A percentile compares a stretch with the other conserved stretches of the same genome.
phyloP scores from a whole-genome alignment of 139 green algal genomes.

The Eudorina sp. region DNA sequence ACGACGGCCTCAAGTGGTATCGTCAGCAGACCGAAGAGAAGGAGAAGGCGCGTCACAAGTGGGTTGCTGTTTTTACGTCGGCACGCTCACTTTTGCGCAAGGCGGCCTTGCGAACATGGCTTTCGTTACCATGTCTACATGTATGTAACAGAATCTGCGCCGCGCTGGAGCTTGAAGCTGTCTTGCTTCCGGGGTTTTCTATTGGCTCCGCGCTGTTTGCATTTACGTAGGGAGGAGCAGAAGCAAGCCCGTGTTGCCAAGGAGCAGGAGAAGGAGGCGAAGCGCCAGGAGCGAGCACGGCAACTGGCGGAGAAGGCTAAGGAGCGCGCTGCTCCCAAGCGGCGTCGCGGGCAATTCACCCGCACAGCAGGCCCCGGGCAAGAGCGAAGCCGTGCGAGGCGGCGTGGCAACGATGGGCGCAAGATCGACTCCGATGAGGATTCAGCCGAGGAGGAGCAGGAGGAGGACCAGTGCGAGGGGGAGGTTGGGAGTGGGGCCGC shows the following conservation, averaged over 20 bases:
- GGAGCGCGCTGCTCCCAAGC: no score
- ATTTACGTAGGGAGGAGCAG: constrained; percentile 14
- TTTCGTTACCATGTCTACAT: no score
- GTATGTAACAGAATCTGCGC: no score
- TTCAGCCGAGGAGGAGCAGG: neutral
- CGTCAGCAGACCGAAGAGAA: constrained; percentile 27
- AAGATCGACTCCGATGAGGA: neutral
- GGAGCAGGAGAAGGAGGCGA: neutral
- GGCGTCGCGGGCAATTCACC: no score
- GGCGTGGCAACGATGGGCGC: neutral
- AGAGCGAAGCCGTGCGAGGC: no score
- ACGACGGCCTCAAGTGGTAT: constrained; percentile 64
- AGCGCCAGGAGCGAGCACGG: neutral
- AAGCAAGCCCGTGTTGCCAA: neutral
- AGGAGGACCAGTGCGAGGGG: neutral
- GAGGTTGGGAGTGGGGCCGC: neutral
- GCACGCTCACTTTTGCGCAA: neutral
- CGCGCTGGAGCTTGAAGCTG: no score
- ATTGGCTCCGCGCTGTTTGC: no score
- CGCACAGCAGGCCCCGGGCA: no score
- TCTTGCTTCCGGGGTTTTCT: no score
- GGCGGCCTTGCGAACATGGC: no score
- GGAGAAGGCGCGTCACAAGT: constrained; percentile 44
- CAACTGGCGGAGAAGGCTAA: neutral
- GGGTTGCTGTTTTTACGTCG: neutral